Conservation (phyloP, 306 rosid species). For the Cyamopsis tetragonoloba region DNA sequence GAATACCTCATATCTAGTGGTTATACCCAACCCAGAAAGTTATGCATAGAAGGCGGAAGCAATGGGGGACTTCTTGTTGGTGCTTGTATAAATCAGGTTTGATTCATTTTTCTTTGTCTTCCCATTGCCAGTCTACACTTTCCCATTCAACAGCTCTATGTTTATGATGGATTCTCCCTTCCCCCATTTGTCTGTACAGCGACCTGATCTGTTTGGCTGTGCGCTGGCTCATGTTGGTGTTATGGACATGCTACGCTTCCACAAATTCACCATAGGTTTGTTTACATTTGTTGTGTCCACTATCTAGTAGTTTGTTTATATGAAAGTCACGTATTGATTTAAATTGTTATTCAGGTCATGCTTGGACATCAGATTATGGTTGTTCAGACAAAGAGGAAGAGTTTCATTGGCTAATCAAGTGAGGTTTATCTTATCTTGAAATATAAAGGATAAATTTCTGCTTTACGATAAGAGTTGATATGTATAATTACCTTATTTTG, state of each 20-base stretch:
- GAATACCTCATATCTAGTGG: slow-evolving; percentile 84
- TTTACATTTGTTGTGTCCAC: slow-evolving; percentile 5
- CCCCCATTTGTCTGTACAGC: slow-evolving; percentile 43
- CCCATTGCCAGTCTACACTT: neutral
- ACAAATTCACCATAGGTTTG: slow-evolving; percentile 90
- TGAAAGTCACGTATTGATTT: slow-evolving; percentile 5
- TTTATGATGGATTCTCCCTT: neutral
- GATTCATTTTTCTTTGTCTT: slow-evolving; percentile 13
- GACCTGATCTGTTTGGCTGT: slow-evolving; percentile 92
- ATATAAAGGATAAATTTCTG: neutral
- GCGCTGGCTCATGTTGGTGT: slow-evolving; percentile 98
- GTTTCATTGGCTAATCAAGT: slow-evolving; percentile 89
- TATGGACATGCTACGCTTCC: slow-evolving; percentile 97
- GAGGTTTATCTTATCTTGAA: slow-evolving; percentile 19
- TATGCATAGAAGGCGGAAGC: slow-evolving; percentile 97
- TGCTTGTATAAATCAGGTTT: slow-evolving; percentile 94
- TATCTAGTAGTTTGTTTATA: slow-evolving; percentile 2
- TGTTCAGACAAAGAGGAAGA: slow-evolving; percentile 89
- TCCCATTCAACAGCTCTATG: neutral
- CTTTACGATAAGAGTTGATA: neutral
- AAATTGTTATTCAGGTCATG: slow-evolving; percentile 64
- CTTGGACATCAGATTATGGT: slow-evolving; percentile 95
- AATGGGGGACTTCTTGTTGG: slow-evolving; percentile 98
- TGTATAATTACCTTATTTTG: neutral
- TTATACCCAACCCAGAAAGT: slow-evolving; percentile 72